Evolutionary conservation across 208 protist species (phyloP), one percentile per base, ranked within the genome.

Genomic region (Trypanosoma platydactyli): DNA sequence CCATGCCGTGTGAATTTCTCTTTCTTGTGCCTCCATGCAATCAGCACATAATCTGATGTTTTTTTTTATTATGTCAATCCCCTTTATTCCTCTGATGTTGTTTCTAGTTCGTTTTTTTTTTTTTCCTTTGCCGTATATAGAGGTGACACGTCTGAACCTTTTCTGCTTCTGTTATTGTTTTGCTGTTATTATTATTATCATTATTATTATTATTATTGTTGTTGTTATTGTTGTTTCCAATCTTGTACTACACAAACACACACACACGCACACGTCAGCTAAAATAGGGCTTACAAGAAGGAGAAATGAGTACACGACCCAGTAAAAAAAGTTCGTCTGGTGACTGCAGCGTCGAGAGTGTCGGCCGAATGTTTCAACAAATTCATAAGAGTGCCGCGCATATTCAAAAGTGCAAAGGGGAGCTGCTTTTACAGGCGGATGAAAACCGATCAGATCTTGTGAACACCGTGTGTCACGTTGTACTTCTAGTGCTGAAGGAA

Each of bases 341-440:
- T 25, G 12, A 9, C 22, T 60, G 44, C 58, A 62, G 16, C 25
- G n/a, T 86, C 6, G 81, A 83, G 44, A 54, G 35, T 7, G 80
- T 95, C 12, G 87, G 84, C 9, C 64, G 58, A 2, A 52, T 89
- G n/a, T 94, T 95, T 56, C 87, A 95, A 68, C 69, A 84, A 12
- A 81, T 95, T 44, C 90, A 92, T 52, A 76, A 81, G 13, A 93
- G 87, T 59, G 80, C 85, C 22, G 86, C 87, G 5, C 80, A 95
- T 61, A 73, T 76, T 52, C 79, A 86, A 45, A 69, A 76, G 33
- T 84, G 79, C 63, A 88, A 83, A 51, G 84, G 83, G 38, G 76
- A 83, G 7, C 41, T 95, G 35, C 61, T 87, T 18, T 50, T 27
- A 16, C 71, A 62, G 25, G 61, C 46, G 15, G 60, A 72, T 2